Evolutionary conservation across 1,284 basidiomycete species (phyloP).

Genomic region (Heterobasidion irregulare): DNA sequence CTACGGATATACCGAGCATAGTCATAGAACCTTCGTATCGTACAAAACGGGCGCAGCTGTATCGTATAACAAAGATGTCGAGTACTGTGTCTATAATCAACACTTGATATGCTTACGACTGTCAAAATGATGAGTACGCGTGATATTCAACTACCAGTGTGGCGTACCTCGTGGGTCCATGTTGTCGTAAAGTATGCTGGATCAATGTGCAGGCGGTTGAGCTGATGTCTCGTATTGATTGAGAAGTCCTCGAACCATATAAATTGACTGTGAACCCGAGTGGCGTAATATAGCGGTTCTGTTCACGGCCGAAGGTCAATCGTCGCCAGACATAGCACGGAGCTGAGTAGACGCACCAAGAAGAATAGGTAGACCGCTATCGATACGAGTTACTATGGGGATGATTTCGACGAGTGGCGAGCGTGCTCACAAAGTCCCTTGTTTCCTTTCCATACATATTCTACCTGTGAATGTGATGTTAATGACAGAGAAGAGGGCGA

Average conservation of each 20-base stretch:
- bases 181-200: not conserved
- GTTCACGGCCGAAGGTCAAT: not conserved
- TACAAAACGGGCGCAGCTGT: slow-evolving; percentile 38
- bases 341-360: slow-evolving; percentile 23
- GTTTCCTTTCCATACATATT: slow-evolving; percentile 40
- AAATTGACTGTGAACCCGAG: slow-evolving; percentile 41
- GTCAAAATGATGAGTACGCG: not conserved
- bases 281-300: slow-evolving; percentile 45
- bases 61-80: not conserved
- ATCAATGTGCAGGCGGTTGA: not conserved
- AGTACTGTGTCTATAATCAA: too few relatives aligned
- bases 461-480: slow-evolving; percentile 22
- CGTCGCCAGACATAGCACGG: not conserved
- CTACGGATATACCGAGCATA: slow-evolving; percentile 37
- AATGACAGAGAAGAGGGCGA: not conserved
- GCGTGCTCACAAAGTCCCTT: slow-evolving; percentile 30
- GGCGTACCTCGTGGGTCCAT: slow-evolving; percentile 3
- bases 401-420: too few relatives aligned
- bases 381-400: not conserved
- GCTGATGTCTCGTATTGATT: not conserved
- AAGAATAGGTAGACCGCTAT: slow-evolving; percentile 40
- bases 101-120: not conserved
- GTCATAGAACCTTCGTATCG: slow-evolving; percentile 43
- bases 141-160: not conserved
- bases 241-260: slow-evolving; percentile 23